Evolutionary conservation across 2,329 filamentous ascomycete species (phyloP).

Genomic region (Pezicula neosporulosa): DNA sequence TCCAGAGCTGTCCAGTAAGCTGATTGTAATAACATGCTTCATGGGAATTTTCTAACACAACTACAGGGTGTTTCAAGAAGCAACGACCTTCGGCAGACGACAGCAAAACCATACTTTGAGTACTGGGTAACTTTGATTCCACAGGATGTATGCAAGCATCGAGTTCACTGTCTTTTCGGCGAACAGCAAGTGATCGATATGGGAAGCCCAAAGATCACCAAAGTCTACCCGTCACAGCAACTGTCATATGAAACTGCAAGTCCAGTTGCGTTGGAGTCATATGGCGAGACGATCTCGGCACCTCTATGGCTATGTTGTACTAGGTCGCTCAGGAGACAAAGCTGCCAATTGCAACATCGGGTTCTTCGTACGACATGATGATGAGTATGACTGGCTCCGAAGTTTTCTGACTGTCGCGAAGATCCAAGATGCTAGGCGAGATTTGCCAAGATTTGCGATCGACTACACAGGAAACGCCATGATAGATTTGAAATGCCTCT

Average conservation of each 20-base stretch:
- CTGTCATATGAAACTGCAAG: constrained; percentile 4
- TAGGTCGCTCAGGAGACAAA: constrained; percentile 18
- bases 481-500: not conserved
- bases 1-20: no score
- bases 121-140: constrained; percentile 21
- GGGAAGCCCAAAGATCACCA: not conserved
- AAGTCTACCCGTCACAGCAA: not conserved
- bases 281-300: constrained; percentile 8
- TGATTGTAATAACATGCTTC: no score
- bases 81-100: constrained; percentile 34
- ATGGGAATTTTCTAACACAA: not conserved
- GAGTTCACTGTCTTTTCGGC: constrained; percentile 10
- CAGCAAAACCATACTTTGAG: constrained; percentile 22
- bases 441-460: not conserved
- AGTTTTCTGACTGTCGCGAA: constrained; percentile 5
- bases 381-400: constrained; percentile 36
- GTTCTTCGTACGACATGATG: constrained; percentile 33
- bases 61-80: constrained; percentile 30
- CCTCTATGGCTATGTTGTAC: not conserved
- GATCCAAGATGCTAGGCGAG: no score
- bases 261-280: constrained; percentile 10
- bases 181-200: constrained; percentile 17
- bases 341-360: constrained; percentile 33
- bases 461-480: not conserved
- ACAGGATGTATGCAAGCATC: constrained; percentile 14